Conservation (phyloP, 176 grass and related monocot species). For the Oryza nivara region DNA sequence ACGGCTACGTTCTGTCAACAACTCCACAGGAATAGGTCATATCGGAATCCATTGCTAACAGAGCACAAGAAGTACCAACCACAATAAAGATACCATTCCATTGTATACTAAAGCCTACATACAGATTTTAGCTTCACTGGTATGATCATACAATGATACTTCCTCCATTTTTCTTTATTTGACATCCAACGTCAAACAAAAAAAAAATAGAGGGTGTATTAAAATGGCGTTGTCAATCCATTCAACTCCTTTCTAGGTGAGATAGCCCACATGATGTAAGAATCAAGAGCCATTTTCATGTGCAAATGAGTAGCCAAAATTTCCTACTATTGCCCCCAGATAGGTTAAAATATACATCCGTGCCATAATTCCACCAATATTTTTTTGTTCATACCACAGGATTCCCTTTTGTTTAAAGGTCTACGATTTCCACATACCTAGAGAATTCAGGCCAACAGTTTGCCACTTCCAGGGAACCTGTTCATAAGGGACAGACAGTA, state of each 20-base stretch:
- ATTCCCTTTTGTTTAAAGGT: slow-evolving; percentile 14
- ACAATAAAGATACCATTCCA: background rate
- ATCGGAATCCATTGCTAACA: background rate
- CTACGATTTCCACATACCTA: slow-evolving; percentile 38
- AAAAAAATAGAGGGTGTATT: background rate
- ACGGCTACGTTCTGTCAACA: background rate
- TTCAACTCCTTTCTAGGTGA: background rate
- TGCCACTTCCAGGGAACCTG: slow-evolving; percentile 39
- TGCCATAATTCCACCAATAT: slow-evolving; percentile 37
- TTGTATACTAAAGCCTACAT: slow-evolving; percentile 12
- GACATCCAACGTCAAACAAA: too few relatives aligned
- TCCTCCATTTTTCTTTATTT: too few relatives aligned
- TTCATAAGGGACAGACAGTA: slow-evolving; percentile 23
- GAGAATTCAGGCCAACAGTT: slow-evolving; percentile 39
- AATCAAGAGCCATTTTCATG: slow-evolving; percentile 21
- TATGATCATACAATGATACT: slow-evolving; percentile 11
- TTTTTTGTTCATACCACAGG: slow-evolving; percentile 35
- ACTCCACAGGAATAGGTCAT: background rate
- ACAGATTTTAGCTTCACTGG: background rate
- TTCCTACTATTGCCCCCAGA: slow-evolving; percentile 36
- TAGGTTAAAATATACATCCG: slow-evolving; percentile 46
- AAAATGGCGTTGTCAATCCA: slow-evolving; percentile 23
- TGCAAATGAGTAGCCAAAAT: slow-evolving; percentile 43
- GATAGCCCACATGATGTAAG: slow-evolving; percentile 19
- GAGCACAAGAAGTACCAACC: background rate